Evolutionary conservation across 2,329 filamentous ascomycete genomes (phyloP), one percentile per base, ranked within the genome.

Genomic region (Claviceps fusiformis): DNA sequence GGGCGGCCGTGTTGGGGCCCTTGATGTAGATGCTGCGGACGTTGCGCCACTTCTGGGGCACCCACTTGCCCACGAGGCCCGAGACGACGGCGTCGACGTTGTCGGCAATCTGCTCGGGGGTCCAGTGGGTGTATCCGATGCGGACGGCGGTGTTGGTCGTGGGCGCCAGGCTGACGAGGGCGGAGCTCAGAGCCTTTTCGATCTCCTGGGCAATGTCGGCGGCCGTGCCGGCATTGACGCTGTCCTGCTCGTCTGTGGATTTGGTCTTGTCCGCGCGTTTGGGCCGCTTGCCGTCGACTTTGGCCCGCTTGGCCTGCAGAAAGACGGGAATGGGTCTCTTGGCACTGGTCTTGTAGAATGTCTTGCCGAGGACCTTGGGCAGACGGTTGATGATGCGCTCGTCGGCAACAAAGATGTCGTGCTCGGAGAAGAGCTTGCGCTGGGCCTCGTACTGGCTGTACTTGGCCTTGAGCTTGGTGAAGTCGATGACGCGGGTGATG

Each of bases 391-490:
- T 76, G 63, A 98, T 87, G 51, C 93, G 80, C 66, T 95, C 88
- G 68, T 98, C 93, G 53, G 87, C 92, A 56, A 98, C 78, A 74
- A 98, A 97, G 55, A 97, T 75, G 68, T 97, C 93, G 70, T 96
- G 89, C 70, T 95, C 89, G 48, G 82, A 75, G 59, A 86, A 80
- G 41, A 98, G 80, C 70, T 93, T 89, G 60, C 93, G 80, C 70
- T 88, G 84, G 54, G 82, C 83, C 74, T 98, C 93, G 71, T 89
- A 98, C 58, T 87, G 82, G 75, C 87, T 85, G 78, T 87, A 96
- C 74, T 93, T 92, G 62, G 85, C 79, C 66, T 74, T 73, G 59
- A 98, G 77, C 71, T 97, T 95, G 63, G 79, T 78, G 61, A 91
- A 74, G 63, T 90, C 89, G 64, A 97, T 85, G 49, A 98, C 80